Base-by-base conservation (phyloP, 2,329 filamentous ascomycete genomes). In the Fusarium sp. region DNA sequence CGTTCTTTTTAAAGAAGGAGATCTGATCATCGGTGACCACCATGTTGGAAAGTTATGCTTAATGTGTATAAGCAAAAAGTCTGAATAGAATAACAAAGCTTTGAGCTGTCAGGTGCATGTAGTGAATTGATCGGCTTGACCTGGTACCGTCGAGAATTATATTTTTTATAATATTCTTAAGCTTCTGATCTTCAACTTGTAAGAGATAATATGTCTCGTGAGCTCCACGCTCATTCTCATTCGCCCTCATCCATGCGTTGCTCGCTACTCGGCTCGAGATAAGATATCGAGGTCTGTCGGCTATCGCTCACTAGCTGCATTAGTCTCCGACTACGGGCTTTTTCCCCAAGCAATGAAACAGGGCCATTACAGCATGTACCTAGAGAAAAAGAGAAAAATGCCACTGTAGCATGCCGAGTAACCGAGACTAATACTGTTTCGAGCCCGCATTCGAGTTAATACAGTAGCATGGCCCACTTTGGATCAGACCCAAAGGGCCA, bases 151-250 rank as follows among this genome's bases (percentile, higher is more conserved):
- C 10, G 6, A 20, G 13, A 32, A 1, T 39, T 24, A 32, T 24
- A 50, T 13, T 38, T 17, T 4, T 15, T 3, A 1, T 2, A 6
- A 47, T 22, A 5, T 34, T 20, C 1, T 13, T 24, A 20, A 8
- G 1, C 2, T 9, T 26, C 3, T 12, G 3, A 0, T 0, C 7
- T 11, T 2, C n/a, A 26, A 54, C 3, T 22, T 2, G 6, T 3
- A 4, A 12, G 17, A 8, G 9, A 22, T 9, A 0, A 8, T 2
- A 1, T 26, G 5, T 55, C 34, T 28, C 34, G 34, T 55, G 51
- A 52, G 15, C 3, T 6, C 11, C 1, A 17, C 2, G 3, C 14
- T 0, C 15, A n/a, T 9, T 8, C 20, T 41, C 20, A 28, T 10
- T 28, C 8, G 15, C 0, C 1, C 3, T n/a, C 5, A 8, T 4